Evolutionary conservation across 139 green algal genomes (phyloP).

Genomic region (Closterium sp.): DNA sequence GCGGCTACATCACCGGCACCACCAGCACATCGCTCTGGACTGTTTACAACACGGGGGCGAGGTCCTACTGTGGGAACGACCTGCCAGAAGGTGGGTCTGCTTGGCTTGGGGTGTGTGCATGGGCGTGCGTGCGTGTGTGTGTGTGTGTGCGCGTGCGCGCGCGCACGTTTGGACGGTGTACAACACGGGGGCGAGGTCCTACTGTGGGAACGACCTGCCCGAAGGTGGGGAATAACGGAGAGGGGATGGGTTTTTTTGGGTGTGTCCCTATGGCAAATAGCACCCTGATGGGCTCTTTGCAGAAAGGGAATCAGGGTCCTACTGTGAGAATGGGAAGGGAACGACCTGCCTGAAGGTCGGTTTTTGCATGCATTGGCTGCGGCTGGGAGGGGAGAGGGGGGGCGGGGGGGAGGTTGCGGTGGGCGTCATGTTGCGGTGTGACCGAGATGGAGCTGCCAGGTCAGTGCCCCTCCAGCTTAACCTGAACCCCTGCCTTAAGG

Average conservation of each 20-base stretch:
- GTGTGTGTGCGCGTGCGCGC: too few relatives aligned
- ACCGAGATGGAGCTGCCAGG: too few relatives aligned
- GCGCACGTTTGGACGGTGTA: constrained; percentile 99
- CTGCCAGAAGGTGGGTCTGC: constrained; percentile 75
- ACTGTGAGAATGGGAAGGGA: constrained; percentile 61
- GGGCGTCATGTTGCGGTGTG: too few relatives aligned
- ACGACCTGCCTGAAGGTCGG: neutral
- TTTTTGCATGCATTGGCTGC: constrained; percentile 60
- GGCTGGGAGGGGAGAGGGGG: too few relatives aligned
- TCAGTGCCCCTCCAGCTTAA: too few relatives aligned
- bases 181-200: constrained; percentile 74
- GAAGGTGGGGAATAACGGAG: constrained; percentile 60
- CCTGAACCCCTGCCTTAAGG: too few relatives aligned
- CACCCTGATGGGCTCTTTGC: too few relatives aligned
- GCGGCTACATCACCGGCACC: constrained; percentile 94
- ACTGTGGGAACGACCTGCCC: constrained; percentile 94
- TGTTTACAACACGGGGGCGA: constrained; percentile 82
- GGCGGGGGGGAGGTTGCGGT: too few relatives aligned
- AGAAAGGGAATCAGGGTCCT: too few relatives aligned
- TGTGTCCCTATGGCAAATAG: too few relatives aligned
- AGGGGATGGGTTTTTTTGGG: too few relatives aligned
- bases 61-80: constrained; percentile 91
- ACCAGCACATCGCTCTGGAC: constrained; percentile 98
- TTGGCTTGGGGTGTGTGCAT: neutral
- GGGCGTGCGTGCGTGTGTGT: neutral